Percentiles rank a stretch among this genome's conserved stretches.
Evolutionary conservation across 768 basidiomycete species (phyloP).

Genomic region (Hygrocybe coccinea): DNA sequence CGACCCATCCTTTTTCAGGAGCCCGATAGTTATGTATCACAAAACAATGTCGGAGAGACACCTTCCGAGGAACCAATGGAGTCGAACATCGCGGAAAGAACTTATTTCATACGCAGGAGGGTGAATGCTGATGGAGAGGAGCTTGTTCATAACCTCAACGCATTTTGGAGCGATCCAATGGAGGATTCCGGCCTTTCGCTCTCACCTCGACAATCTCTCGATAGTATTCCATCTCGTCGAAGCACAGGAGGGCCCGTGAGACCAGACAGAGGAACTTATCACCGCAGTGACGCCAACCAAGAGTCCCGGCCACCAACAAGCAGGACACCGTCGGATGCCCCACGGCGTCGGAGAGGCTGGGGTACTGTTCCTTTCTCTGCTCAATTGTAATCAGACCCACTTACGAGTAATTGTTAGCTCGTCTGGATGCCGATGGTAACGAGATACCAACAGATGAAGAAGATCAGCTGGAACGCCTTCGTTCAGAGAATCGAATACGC

Average conservation of each 20-base stretch:
- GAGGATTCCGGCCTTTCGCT: slow-evolving; percentile 33
- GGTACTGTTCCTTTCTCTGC: slow-evolving; percentile 30
- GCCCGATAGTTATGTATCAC: slow-evolving; percentile 31
- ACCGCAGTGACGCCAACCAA: slow-evolving; percentile 1
- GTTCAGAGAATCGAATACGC: slow-evolving; percentile 43
- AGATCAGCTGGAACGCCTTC: slow-evolving; percentile 51
- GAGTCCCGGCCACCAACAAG: background rate
- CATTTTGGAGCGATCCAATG: slow-evolving; percentile 32
- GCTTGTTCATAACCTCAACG: slow-evolving; percentile 36
- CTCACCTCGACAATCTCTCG: slow-evolving; percentile 15
- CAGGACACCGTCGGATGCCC: background rate
- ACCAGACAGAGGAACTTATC: background rate
- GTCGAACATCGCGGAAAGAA: slow-evolving; percentile 22
- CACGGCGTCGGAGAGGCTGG: slow-evolving; percentile 40
- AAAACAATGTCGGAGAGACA: slow-evolving; percentile 5
- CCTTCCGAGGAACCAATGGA: slow-evolving; percentile 1
- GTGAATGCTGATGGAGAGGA: slow-evolving; percentile 36
- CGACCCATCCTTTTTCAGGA: slow-evolving; percentile 40
- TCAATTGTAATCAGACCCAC: slow-evolving; percentile 1
- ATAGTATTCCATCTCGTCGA: slow-evolving; percentile 3
- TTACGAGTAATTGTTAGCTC: slow-evolving; percentile 28
- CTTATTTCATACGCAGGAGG: slow-evolving; percentile 34
- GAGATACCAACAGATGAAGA: slow-evolving; percentile 61
- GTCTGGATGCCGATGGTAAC: slow-evolving; percentile 56
- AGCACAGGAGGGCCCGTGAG: slow-evolving; percentile 1